Percentiles rank a stretch among this genome's conserved stretches.
Evolutionary conservation across 208 protist species (phyloP).

Genomic region (Trypanosoma boissoni): DNA sequence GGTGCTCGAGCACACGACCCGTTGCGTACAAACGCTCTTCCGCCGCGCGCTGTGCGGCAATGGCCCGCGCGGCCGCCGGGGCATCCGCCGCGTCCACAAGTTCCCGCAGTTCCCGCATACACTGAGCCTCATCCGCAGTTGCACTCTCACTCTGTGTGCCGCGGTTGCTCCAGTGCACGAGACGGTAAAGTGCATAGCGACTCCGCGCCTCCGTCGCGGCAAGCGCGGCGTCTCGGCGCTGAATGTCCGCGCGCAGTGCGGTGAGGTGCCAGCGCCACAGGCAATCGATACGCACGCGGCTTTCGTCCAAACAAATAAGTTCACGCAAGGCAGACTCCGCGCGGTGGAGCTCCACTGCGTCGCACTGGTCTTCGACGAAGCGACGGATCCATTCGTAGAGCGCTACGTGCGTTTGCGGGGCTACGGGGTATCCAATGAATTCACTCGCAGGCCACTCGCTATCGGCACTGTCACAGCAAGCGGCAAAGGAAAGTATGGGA

Average conservation of each 20-base stretch:
- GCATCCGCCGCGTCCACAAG: background rate
- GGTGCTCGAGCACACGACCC: slow-evolving; percentile 3
- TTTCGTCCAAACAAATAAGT: slow-evolving; percentile 14
- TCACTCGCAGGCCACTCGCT: background rate
- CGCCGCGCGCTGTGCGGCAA: background rate
- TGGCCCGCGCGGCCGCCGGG: background rate
- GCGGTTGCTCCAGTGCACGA: slow-evolving; percentile 3
- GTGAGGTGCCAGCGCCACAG: background rate
- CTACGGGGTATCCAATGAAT: slow-evolving; percentile 1
- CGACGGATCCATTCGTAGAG: slow-evolving; percentile 17
- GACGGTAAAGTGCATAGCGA: slow-evolving; percentile 10
- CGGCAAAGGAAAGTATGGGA: background rate
- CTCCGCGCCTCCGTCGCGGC: background rate
- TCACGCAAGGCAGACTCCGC: slow-evolving; percentile 5
- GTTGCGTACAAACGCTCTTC: slow-evolving; percentile 3
- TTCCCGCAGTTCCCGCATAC: slow-evolving; percentile 3
- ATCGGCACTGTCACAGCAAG: background rate
- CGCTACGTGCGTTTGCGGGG: background rate
- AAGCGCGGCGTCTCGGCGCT: background rate
- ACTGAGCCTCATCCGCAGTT: background rate
- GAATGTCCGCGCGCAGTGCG: background rate
- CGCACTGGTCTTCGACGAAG: background rate
- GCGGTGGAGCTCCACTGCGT: background rate
- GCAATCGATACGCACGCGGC: slow-evolving; percentile 2
- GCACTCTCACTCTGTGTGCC: too few species aligned